Conservation (phyloP, 768 basidiomycete species). For the Lyophyllum atratum region DNA sequence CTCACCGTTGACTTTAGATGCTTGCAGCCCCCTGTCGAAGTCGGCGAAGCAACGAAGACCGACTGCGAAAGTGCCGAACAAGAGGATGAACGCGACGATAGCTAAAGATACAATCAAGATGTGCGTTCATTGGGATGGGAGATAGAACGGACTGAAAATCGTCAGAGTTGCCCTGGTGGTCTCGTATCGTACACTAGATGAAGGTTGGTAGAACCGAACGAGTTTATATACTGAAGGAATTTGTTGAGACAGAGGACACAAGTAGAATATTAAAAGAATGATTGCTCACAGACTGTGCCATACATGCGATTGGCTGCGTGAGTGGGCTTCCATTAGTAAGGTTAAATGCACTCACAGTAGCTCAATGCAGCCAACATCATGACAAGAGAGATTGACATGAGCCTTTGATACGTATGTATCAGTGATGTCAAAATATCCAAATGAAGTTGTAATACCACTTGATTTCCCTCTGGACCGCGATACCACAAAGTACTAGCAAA, state of each 20-base stretch:
- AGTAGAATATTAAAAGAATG: neutral
- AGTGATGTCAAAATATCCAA: neutral
- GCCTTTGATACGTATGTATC: slow-evolving; percentile 36
- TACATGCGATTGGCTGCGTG: neutral
- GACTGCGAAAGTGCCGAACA: slow-evolving; percentile 73
- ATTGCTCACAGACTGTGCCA: slow-evolving; percentile 39
- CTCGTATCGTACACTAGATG: slow-evolving; percentile 51
- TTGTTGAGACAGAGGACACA: neutral
- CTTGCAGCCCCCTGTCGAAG: slow-evolving; percentile 77
- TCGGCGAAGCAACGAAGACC: slow-evolving; percentile 81
- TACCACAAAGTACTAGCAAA: slow-evolving; percentile 62
- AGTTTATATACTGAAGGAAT: slow-evolving; percentile 71
- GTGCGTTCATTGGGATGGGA: neutral
- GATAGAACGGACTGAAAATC: slow-evolving; percentile 64
- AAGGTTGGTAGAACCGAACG: slow-evolving; percentile 77
- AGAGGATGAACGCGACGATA: slow-evolving; percentile 71
- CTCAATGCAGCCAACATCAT: slow-evolving; percentile 78
- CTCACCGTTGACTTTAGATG: slow-evolving; percentile 78
- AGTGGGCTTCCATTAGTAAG: neutral
- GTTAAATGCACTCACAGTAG: slow-evolving; percentile 61
- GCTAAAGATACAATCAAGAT: slow-evolving; percentile 40
- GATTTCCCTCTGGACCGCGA: slow-evolving; percentile 79
- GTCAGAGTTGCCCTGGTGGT: slow-evolving; percentile 83
- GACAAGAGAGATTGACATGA: slow-evolving; percentile 71
- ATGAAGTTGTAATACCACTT: slow-evolving; percentile 54